Evolutionary conservation across 2,329 filamentous ascomycete species (phyloP).

Genomic region (Arthrobotrys musiformis): DNA sequence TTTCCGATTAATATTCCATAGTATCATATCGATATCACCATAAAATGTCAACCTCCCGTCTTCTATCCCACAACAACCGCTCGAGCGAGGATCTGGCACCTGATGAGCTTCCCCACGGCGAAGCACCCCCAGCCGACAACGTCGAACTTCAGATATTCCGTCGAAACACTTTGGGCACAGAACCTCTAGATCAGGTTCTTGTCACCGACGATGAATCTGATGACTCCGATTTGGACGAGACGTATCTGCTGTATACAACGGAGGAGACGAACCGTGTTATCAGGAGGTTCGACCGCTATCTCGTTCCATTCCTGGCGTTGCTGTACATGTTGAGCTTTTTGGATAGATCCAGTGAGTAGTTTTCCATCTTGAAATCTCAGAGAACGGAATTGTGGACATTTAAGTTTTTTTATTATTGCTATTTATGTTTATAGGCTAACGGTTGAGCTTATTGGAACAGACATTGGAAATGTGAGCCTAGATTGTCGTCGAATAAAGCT

Average conservation of each 20-base stretch:
- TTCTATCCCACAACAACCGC: slow-evolving; percentile 34
- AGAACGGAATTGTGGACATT: not conserved
- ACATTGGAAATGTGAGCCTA: slow-evolving; percentile 59
- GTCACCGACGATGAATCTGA: slow-evolving; percentile 46
- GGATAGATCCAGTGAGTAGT: slow-evolving; percentile 79
- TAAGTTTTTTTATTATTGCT: no score
- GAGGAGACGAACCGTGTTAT: slow-evolving; percentile 80
- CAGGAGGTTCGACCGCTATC: slow-evolving; percentile 77
- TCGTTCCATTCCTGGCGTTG: slow-evolving; percentile 83
- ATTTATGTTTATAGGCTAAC: slow-evolving; percentile 22
- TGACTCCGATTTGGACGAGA: slow-evolving; percentile 56
- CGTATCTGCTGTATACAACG: slow-evolving; percentile 66
- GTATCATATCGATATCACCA: slow-evolving; percentile 14
- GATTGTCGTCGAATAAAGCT: slow-evolving; percentile 21
- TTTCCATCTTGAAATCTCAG: not conserved
- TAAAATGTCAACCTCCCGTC: slow-evolving; percentile 51
- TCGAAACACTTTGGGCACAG: slow-evolving; percentile 43
- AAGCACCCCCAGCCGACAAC: slow-evolving; percentile 23
- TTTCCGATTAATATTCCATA: slow-evolving; percentile 15
- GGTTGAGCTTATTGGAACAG: slow-evolving; percentile 32
- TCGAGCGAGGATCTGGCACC: slow-evolving; percentile 40
- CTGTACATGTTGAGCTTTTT: slow-evolving; percentile 87
- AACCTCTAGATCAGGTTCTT: slow-evolving; percentile 36
- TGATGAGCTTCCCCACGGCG: slow-evolving; percentile 5
- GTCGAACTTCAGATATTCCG: slow-evolving; percentile 54